Evolutionary conservation across 768 basidiomycete species (phyloP), one percentile per base, ranked within the genome.

Genomic region (Boletellus ananas): DNA sequence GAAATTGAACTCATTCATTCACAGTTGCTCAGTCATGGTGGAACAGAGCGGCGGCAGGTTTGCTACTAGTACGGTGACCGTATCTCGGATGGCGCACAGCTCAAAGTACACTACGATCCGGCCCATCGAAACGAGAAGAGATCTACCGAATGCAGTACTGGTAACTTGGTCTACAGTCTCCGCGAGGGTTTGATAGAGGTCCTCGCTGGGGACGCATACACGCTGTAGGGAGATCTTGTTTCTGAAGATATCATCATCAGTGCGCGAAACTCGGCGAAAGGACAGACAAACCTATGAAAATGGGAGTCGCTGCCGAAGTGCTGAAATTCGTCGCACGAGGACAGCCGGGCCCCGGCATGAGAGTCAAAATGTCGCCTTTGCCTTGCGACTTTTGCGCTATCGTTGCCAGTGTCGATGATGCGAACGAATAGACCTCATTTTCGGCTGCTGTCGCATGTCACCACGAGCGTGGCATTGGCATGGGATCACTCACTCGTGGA

Each of bases 151-250:
- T 11, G 11, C 9, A 29, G 29, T 29, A 29, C 14, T 23, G 20
- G 43, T 34, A 34, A 23, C 34, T 13, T 37, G 25, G 12, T 37
- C 49, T 61, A 63, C 40, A 63, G 36, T 18, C 60, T 56, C 36
- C 49, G 54, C 36, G 61, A 53, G 34, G 61, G 61, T 38, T 57
- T 60, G 17, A 45, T 29, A 8, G 21, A 16, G 2, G 20, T 40
- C 36, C 31, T 50, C 18, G 27, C 13, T 2, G 52, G 55, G 13
- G 52, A 41, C 35, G 44, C 47, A n/a, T 52, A 60, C 33, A 50
- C 34, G 21, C 43, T 54, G 18, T 47, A 46, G 34, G 14, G 31
- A 4, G 21, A 11, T 20, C 12, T 40, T 4, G 48, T 29, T 29
- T 3, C 62, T 62, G 34, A 33, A 17, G 29, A 27, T 21, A 21